Evolutionary conservation across 2,329 filamentous ascomycete species (phyloP), one percentile per base, ranked within the genome.

Genomic region (Alternaria triticina): DNA sequence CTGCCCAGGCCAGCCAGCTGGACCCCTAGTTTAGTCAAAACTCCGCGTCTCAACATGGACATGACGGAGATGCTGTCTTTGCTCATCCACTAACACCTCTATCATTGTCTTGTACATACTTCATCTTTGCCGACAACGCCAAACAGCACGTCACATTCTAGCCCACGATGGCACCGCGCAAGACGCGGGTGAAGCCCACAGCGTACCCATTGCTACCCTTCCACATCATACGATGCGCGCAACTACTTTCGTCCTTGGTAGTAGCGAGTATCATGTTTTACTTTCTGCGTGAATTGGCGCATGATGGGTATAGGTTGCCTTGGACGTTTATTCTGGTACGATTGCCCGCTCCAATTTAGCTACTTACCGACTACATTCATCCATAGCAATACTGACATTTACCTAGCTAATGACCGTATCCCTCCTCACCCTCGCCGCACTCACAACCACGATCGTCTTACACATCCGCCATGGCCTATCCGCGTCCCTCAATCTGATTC

Each of bases 201-300:
- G 73, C 78, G 23, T 84, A 85, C 65, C 82, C 82, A 25, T 67
- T 70, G 54, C 56, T 84, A 5, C 73, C 77, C 4, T 84, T 84
- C 74, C 83, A 84, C 66, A 67, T 69, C 44, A 70, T 82, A 6
- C 80, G 83, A 47, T 75, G 66, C 59, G 73, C 72, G 15, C 83
- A 85, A 68, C 74, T 84, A 11, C 49, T 83, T 5, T 80, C 82
- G 5, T 80, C 80, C 50, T 57, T 85, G 44, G 79, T 88, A 20
- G 86, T 88, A 59, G 82, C 82, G 5, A 80, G 79, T 28, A 86
- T 89, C 54, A 83, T 88, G 75, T 79, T 79, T 61, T 86, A 84
- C 67, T 89, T 89, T 76, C 82, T 86, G 65, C 84, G 81, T 67
- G 84, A 87, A 67, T 81, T 89, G 22, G 81, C 81, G 20, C 79